These are phyloP conservation scores for Mortierella alpina DNA, from an alignment of 192 early-diverging fungal genomes.

Conservation along the genomic window DNA sequence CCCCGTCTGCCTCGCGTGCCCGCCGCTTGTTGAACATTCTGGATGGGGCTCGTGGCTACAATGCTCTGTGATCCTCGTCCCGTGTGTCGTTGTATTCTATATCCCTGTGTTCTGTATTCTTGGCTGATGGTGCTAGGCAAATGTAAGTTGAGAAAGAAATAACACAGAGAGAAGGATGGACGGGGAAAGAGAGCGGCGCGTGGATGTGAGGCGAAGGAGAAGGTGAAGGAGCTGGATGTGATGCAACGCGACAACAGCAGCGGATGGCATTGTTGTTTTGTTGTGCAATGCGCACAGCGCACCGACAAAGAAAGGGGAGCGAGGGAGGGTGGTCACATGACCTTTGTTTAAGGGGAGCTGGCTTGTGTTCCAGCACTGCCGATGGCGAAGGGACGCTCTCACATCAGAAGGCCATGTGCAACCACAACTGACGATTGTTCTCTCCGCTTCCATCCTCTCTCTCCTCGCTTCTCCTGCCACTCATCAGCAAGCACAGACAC, in stretches of 20 bases:
- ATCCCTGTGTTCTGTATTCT: neutral
- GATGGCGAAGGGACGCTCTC: neutral
- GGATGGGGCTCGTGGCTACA: neutral
- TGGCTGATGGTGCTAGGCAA: neutral
- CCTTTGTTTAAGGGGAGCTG: neutral
- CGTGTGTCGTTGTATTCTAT: neutral
- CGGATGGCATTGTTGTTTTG: too few species aligned
- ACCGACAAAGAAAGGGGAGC: too few species aligned
- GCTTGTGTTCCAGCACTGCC: neutral
- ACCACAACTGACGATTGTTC: neutral
- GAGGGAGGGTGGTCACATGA: too few species aligned
- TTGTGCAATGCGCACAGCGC: too few species aligned
- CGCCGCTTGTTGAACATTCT: slow-evolving; percentile 16
- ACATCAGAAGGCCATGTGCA: neutral
- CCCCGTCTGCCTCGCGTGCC: neutral
- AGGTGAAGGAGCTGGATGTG: neutral
- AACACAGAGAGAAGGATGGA: neutral
- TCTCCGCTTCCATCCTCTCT: neutral
- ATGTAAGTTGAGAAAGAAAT: neutral
- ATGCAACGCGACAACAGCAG: neutral
- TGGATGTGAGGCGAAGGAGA: neutral
- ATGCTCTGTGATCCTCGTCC: neutral
- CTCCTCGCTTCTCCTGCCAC: neutral
- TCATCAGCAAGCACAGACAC: neutral
- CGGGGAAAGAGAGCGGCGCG: neutral